These are phyloP conservation scores for Cercospora berteroae DNA, from an alignment of 2,329 filamentous ascomycete species.

Conservation along the genomic window DNA sequence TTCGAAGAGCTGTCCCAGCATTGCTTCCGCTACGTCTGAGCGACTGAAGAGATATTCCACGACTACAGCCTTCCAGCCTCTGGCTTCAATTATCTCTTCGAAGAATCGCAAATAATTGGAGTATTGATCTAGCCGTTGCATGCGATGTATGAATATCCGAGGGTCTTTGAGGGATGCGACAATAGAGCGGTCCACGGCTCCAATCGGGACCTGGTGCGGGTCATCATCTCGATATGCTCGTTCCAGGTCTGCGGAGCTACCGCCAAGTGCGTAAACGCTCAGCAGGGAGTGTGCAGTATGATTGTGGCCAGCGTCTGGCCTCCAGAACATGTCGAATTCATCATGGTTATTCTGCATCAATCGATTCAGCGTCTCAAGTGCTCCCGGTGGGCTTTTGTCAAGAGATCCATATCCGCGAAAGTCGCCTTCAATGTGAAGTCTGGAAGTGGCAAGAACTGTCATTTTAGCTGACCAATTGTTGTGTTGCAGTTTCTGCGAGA, in stretches of 20 bases:
- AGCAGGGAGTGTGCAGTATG: background rate
- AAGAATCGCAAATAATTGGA: constrained; percentile 73
- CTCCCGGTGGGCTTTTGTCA: background rate
- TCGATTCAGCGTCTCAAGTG: constrained; percentile 2
- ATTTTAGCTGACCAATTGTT: background rate
- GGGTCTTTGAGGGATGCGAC: background rate
- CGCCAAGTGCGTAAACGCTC: background rate
- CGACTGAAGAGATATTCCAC: constrained; percentile 65
- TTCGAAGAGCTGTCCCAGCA: constrained; percentile 66
- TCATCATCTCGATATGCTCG: background rate
- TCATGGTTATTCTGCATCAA: background rate
- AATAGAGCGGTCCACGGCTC: background rate
- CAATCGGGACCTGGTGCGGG: background rate
- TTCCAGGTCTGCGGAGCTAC: background rate
- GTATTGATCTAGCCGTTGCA: constrained; percentile 48
- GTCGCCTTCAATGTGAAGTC: background rate
- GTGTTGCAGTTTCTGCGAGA: background rate
- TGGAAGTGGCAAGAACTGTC: background rate
- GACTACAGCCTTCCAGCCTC: constrained; percentile 60
- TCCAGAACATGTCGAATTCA: constrained; percentile 2
- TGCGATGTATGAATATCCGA: background rate
- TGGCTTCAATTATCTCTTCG: constrained; percentile 64
- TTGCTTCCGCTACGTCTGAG: constrained; percentile 61
- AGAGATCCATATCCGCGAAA: background rate
- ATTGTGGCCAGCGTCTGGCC: background rate